Percentiles rank a stretch among this genome's conserved stretches.
phyloP scores from a whole-genome alignment of 2,329 filamentous ascomycete species.

The Chaetomium globosum region DNA sequence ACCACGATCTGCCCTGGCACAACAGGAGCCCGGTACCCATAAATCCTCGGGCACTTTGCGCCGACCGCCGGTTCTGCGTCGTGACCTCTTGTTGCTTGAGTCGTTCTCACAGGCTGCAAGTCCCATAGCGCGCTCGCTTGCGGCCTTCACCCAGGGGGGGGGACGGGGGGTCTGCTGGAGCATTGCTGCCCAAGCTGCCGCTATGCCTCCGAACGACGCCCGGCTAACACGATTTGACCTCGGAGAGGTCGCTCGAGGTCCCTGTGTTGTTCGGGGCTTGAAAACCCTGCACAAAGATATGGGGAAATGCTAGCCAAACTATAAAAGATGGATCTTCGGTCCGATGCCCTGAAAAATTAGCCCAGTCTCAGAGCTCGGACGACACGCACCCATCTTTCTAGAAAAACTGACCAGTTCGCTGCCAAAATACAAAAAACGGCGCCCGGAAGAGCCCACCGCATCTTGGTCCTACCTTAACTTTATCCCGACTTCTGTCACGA shows the following conservation, averaged over 20 bases:
- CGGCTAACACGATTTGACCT: conserved; percentile 41
- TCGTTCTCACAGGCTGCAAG: conserved; percentile 29
- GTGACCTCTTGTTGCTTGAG: conserved; percentile 37
- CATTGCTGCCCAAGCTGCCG: conserved; percentile 50
- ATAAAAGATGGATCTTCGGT: conserved; percentile 33
- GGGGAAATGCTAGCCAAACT: conserved; percentile 30
- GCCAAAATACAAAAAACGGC: neutral
- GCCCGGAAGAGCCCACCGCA: conserved; percentile 5
- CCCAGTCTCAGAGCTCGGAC: conserved; percentile 26
- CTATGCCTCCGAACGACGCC: conserved; percentile 38
- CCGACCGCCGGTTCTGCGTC: conserved; percentile 39
- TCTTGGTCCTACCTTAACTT: conserved; percentile 14
- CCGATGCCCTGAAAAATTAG: conserved; percentile 23
- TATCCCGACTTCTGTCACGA: conserved; percentile 25
- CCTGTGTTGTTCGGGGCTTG: conserved; percentile 24
- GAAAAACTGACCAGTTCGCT: neutral
- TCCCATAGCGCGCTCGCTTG: conserved; percentile 29
- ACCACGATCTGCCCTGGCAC: conserved; percentile 35
- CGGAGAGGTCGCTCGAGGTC: conserved; percentile 26
- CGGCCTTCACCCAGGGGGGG: conserved; percentile 35
- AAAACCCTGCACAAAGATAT: conserved; percentile 27
- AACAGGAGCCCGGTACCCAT: conserved; percentile 36
- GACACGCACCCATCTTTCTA: conserved; percentile 23
- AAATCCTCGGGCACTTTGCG: conserved; percentile 33
- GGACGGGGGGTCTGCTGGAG: conserved; percentile 43